These are phyloP conservation scores for Didymella pomorum DNA, from an alignment of 2,329 filamentous ascomycete genomes.

Conservation along the genomic window DNA sequence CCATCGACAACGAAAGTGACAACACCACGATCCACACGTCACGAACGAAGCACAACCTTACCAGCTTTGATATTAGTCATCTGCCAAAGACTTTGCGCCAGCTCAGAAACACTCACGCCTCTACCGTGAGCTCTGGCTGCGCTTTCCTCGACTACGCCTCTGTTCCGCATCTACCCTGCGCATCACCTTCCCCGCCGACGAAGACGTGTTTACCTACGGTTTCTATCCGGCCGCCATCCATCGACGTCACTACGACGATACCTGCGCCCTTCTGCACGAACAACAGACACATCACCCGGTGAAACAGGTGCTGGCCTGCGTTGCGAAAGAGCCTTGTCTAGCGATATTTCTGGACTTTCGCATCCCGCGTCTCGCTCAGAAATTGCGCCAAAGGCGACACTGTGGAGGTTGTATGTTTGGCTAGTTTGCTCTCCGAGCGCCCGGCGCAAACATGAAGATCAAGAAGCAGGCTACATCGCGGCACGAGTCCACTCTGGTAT, in stretches of 20 bases:
- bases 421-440: slow-evolving; percentile 47
- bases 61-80: slow-evolving; percentile 23
- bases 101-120: slow-evolving; percentile 44
- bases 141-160: slow-evolving; percentile 8
- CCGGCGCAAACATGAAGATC: slow-evolving; percentile 60
- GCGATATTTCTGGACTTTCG: slow-evolving; percentile 4
- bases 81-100: slow-evolving; percentile 20
- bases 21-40: slow-evolving; percentile 28
- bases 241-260: slow-evolving; percentile 4
- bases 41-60: slow-evolving; percentile 18
- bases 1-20: slow-evolving; percentile 20
- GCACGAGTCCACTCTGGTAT: slow-evolving; percentile 62
- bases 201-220: background rate
- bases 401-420: slow-evolving; percentile 44
- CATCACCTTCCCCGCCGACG: slow-evolving; percentile 18
- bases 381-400: slow-evolving; percentile 13
- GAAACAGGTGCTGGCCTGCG: slow-evolving; percentile 4
- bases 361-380: background rate
- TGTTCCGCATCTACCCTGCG: slow-evolving; percentile 13
- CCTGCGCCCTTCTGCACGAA: background rate
- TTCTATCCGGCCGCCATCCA: background rate
- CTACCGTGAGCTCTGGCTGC: slow-evolving; percentile 42
- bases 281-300: background rate
- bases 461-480: slow-evolving; percentile 63
- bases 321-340: slow-evolving; percentile 5